A percentile compares a stretch with the other conserved stretches of the same genome.
These are phyloP conservation scores for Pharnaceum exiguum DNA, from an alignment of 148 eudicot genomes.

Conservation along the genomic window DNA sequence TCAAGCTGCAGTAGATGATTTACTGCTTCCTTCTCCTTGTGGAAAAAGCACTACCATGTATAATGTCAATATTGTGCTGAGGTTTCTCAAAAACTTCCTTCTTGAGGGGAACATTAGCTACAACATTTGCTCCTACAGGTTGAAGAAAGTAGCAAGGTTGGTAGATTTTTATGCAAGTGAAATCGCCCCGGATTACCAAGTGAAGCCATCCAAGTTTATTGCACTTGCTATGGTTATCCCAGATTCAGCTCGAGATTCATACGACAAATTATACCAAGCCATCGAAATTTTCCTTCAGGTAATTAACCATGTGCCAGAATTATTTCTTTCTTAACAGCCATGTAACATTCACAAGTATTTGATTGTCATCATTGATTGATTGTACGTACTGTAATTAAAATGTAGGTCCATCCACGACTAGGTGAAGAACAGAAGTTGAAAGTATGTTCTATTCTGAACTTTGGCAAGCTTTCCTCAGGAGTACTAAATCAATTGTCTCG, in stretches of 20 bases:
- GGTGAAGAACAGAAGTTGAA: slow-evolving; percentile 36
- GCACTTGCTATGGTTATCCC: slow-evolving; percentile 40
- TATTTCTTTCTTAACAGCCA: neutral
- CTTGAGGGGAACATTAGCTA: slow-evolving; percentile 3
- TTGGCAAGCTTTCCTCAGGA: slow-evolving; percentile 33
- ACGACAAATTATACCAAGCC: slow-evolving; percentile 42
- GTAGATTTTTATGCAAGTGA: slow-evolving; percentile 49
- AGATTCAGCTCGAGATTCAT: slow-evolving; percentile 41
- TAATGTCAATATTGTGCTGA: slow-evolving; percentile 39
- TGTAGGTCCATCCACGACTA: slow-evolving; percentile 38
- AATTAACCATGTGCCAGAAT: neutral
- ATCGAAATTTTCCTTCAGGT: slow-evolving; percentile 56
- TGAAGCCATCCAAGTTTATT: slow-evolving; percentile 46
- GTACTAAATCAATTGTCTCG: slow-evolving; percentile 23
- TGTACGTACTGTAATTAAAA: neutral
- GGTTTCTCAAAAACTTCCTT: slow-evolving; percentile 40
- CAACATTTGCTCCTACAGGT: slow-evolving; percentile 18
- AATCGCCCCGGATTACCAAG: slow-evolving; percentile 46
- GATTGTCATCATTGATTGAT: neutral
- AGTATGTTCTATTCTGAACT: slow-evolving; percentile 34
- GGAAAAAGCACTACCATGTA: slow-evolving; percentile 24
- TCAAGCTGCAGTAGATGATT: slow-evolving; percentile 44
- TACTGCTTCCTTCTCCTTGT: slow-evolving; percentile 37
- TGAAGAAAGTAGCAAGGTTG: slow-evolving; percentile 46
- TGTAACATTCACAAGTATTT: neutral